Base-by-base conservation (phyloP, 495 filamentous ascomycete species). In the Articulospora tetracladia region DNA sequence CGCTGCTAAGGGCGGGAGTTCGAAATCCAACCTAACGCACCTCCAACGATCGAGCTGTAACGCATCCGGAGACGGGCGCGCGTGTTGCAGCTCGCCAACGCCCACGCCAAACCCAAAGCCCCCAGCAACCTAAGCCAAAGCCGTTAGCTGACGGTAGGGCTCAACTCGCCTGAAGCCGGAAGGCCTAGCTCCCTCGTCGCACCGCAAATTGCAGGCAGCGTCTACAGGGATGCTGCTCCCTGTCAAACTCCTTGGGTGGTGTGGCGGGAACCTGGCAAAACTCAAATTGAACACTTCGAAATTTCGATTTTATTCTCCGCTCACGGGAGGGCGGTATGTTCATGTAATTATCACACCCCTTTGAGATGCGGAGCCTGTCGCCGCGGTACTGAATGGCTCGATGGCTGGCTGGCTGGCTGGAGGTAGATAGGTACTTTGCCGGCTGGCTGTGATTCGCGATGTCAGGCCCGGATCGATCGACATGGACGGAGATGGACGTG, bases 1-100 rank as follows among this genome's bases (percentile, higher is more conserved):
- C 55, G 57, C 32, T 52, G 46, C 24, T 39, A 47, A 23, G 24
- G 52, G 34, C 57, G 57, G 57, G 57, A 59, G n/a, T 19, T 32
- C 4, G 11, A 25, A 17, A 15, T 46, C 19, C n/a, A n/a, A n/a
- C n/a, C n/a, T n/a, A 57, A 48, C n/a, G n/a, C n/a, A 48, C 44
- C 7, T 48, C 7, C n/a, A 48, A 7, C 7, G 17, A 48, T n/a
- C n/a, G n/a, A n/a, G n/a, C n/a, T n/a, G n/a, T 44, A 44, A 19
- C 10, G 39, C 39, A 44, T 44, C 39, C 39, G 39, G n/a, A 44
- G 39, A 44, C 10, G 39, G 39, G 15, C n/a, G 39, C 39, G 15
- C n/a, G 39, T 17, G 3, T 44, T 17, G 39, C 10, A 44, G 4
- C 30, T 32, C 39, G 17, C 39, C 39, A 44, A 44, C 8, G 39